Conservation (phyloP, 1,284 basidiomycete species). For the Ceratobasidium sp. region DNA sequence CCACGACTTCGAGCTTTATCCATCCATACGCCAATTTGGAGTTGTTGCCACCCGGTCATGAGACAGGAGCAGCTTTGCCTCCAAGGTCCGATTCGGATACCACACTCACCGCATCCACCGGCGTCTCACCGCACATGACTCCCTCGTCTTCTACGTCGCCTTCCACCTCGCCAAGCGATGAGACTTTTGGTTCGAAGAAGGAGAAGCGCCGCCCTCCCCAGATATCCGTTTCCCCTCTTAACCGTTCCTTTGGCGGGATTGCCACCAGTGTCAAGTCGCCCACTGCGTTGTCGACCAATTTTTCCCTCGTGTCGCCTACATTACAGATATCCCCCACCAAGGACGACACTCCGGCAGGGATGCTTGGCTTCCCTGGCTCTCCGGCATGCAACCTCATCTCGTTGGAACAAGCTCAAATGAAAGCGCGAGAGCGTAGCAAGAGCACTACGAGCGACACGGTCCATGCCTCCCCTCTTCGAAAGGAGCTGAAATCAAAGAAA, state of each 20-base stretch:
- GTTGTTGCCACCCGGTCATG: constrained; percentile 13
- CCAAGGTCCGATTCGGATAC: constrained; percentile 34
- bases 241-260: constrained; percentile 5
- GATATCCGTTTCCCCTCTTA: constrained; percentile 30
- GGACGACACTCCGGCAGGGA: constrained; percentile 36
- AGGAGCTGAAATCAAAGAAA: constrained; percentile 28
- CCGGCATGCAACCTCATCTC: constrained; percentile 48
- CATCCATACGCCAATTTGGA: constrained; percentile 42
- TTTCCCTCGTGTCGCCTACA: constrained; percentile 15
- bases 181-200: constrained; percentile 7
- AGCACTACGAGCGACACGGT: background rate
- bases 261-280: constrained; percentile 22
- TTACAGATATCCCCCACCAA: background rate
- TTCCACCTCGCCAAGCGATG: constrained; percentile 21
- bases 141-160: constrained; percentile 37
- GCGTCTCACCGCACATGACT: constrained; percentile 28
- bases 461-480: constrained; percentile 13
- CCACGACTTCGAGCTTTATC: constrained; percentile 26
- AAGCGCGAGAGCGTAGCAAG: constrained; percentile 42
- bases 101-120: constrained; percentile 38
- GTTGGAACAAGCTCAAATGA: constrained; percentile 47
- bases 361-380: constrained; percentile 48
- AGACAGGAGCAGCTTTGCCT: background rate
- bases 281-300: constrained; percentile 28
- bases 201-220: constrained; percentile 42